Conservation (phyloP, 768 basidiomycete species). For the Kwoniella sp. region DNA sequence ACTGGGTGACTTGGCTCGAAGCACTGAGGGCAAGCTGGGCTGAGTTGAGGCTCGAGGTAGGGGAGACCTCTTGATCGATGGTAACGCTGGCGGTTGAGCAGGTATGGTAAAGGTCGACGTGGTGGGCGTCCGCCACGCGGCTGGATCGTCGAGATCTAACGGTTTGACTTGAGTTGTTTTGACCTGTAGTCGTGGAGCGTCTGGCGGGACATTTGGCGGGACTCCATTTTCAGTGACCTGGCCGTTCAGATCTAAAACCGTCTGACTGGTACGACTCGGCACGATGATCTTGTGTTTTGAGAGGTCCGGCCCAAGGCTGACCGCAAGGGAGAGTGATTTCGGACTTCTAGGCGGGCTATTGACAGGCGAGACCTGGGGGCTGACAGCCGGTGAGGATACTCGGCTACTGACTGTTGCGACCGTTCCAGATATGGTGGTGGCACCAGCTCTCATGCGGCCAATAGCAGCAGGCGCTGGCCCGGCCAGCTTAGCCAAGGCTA, state of each 20-base stretch:
- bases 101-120: constrained; percentile 16
- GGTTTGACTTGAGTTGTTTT: too few species aligned
- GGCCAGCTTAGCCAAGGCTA: constrained; percentile 62
- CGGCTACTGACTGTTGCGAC: constrained; percentile 10
- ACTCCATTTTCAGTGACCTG: too few species aligned
- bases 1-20: constrained; percentile 24
- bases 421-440: not conserved
- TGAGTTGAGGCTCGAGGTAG: constrained; percentile 17
- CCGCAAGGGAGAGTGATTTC: too few species aligned
- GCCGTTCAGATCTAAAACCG: too few species aligned
- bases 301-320: too few species aligned
- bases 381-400: constrained; percentile 10
- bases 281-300: too few species aligned
- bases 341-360: constrained; percentile 5
- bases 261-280: too few species aligned
- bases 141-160: constrained; percentile 3
- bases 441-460: not conserved
- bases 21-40: constrained; percentile 15
- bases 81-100: not conserved
- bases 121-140: constrained; percentile 16
- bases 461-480: constrained; percentile 48
- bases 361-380: not conserved
- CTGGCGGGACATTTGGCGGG: too few species aligned
- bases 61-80: constrained; percentile 1
- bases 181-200: too few species aligned